phyloP scores from a whole-genome alignment of 2,329 filamentous ascomycete species.

The Diaporthe velutina region DNA sequence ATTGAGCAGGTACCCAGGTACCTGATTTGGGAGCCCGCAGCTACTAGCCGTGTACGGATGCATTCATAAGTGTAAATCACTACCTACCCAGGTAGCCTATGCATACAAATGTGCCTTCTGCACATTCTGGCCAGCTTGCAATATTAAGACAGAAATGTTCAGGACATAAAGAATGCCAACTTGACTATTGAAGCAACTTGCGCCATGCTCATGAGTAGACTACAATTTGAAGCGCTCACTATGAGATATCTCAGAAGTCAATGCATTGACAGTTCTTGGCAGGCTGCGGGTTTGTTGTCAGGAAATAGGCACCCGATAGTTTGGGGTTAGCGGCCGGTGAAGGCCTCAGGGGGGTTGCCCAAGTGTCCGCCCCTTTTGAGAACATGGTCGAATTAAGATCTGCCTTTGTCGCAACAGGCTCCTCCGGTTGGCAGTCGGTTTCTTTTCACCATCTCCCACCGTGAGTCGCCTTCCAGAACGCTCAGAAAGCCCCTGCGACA shows the following conservation, averaged over 20 bases:
- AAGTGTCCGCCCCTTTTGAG: conserved; percentile 27
- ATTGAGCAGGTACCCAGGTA: neutral
- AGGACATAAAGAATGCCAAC: neutral
- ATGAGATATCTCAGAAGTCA: neutral
- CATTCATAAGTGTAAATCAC: neutral
- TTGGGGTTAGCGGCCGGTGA: conserved; percentile 28
- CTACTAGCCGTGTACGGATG: neutral
- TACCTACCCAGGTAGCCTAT: neutral
- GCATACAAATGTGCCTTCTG: neutral
- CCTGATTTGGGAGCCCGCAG: neutral
- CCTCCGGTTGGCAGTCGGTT: conserved; percentile 8
- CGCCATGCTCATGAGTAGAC: neutral
- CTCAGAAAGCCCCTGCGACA: conserved; percentile 9
- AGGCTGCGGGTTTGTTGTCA: neutral
- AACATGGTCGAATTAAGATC: conserved; percentile 27
- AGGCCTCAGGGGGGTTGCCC: conserved; percentile 22
- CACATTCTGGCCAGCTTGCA: neutral
- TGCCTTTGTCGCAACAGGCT: conserved; percentile 20
- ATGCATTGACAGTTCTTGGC: conserved; percentile 16
- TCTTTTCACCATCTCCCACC: conserved; percentile 9
- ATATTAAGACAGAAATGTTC: neutral
- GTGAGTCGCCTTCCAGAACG: neutral
- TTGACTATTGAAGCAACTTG: neutral
- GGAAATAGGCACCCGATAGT: conserved; percentile 23
- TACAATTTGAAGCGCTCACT: neutral